Conservation (phyloP, 2,329 filamentous ascomycete species). For the Chaetomium sp. region DNA sequence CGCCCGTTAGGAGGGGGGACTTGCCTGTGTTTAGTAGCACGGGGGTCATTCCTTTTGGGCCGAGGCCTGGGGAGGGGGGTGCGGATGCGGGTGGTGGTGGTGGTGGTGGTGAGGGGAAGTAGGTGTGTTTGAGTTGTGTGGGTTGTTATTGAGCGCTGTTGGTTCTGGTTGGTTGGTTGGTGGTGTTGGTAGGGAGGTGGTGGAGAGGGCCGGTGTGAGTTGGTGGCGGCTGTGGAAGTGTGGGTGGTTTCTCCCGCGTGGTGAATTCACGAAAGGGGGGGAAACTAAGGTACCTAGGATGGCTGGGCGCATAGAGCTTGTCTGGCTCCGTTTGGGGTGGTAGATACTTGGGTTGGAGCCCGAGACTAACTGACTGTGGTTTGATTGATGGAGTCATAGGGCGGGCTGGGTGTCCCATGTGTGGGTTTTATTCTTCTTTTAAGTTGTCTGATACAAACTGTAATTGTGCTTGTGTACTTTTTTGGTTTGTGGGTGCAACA, state of each 20-base stretch:
- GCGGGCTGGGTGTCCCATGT: background rate
- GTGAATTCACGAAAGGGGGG: no score
- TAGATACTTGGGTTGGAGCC: background rate
- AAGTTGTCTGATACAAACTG: background rate
- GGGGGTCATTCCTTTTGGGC: conserved; percentile 53
- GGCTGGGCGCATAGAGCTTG: no score
- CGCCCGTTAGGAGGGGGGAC: conserved; percentile 43
- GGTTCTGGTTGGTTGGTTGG: background rate
- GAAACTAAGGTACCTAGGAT: no score
- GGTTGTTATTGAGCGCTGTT: background rate
- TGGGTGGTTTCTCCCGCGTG: no score
- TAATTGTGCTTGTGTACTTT: background rate
- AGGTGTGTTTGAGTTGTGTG: background rate
- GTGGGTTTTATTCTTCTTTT: background rate
- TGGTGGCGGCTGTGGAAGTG: background rate
- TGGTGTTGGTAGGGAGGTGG: background rate
- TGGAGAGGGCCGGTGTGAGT: no score
- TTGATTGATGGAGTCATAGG: background rate
- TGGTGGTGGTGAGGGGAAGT: background rate
- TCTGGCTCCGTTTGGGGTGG: no score
- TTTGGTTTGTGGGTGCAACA: background rate
- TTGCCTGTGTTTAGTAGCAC: conserved; percentile 46
- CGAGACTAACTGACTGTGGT: background rate
- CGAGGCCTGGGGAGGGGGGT: background rate
- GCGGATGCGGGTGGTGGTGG: background rate